Conservation (phyloP, 768 basidiomycete genomes). For the Serendipita sp. region DNA sequence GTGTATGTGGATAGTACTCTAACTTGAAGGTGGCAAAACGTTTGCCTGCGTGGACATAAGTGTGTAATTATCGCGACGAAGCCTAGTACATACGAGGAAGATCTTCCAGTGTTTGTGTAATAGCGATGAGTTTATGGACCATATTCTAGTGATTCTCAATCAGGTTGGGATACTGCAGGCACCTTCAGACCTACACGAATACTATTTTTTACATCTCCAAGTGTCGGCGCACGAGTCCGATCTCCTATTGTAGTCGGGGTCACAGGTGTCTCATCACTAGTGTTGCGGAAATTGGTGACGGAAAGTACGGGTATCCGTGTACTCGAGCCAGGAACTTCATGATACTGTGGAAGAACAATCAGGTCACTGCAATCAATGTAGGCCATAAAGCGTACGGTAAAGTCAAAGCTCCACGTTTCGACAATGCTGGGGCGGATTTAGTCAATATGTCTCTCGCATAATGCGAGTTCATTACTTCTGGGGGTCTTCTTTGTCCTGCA, state of each 20-base stretch:
- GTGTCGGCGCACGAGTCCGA: conserved; percentile 32
- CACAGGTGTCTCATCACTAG: background rate
- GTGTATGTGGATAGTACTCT: conserved; percentile 66
- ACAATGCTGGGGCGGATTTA: conserved; percentile 37
- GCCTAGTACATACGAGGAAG: conserved; percentile 43
- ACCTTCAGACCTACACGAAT: conserved; percentile 37
- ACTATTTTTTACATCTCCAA: conserved; percentile 67
- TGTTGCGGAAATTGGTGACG: conserved; percentile 31
- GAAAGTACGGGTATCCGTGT: conserved; percentile 54
- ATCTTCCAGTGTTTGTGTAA: conserved; percentile 64
- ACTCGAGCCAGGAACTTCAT: conserved; percentile 43
- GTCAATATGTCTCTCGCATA: background rate
- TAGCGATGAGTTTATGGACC: conserved; percentile 59
- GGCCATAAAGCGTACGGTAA: conserved; percentile 33
- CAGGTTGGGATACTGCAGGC: background rate
- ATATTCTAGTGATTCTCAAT: conserved; percentile 31
- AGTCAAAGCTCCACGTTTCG: conserved; percentile 80
- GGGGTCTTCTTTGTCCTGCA: conserved; percentile 67
- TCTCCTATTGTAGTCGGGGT: background rate
- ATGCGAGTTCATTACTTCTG: conserved; percentile 39
- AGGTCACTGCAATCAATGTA: conserved; percentile 43
- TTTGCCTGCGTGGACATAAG: conserved; percentile 30
- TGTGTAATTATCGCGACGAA: background rate
- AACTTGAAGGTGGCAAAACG: conserved; percentile 81
- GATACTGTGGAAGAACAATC: conserved; percentile 46